Percentiles rank a stretch among this genome's conserved stretches.
phyloP scores from a whole-genome alignment of 371 early-diverging fungal genomes.

The Mucor mucedo region DNA sequence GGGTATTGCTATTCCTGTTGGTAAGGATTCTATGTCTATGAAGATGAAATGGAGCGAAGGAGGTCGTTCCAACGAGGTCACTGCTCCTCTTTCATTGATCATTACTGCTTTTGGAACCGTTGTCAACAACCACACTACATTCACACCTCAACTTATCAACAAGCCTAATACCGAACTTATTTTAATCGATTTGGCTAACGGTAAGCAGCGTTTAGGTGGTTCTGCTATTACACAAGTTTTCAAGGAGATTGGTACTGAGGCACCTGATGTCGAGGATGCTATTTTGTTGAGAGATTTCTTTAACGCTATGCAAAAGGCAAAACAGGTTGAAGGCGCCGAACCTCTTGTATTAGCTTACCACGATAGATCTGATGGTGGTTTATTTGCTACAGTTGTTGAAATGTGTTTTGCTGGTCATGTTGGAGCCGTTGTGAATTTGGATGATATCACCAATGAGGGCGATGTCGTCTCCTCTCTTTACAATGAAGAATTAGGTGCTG shows the following conservation, averaged over 20 bases:
- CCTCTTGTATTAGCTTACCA: slow-evolving; percentile 89
- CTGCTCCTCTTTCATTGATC: slow-evolving; percentile 88
- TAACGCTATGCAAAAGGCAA: slow-evolving; percentile 69
- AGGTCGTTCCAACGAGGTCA: slow-evolving; percentile 67
- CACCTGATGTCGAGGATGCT: slow-evolving; percentile 88
- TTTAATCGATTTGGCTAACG: slow-evolving; percentile 84
- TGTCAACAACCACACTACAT: slow-evolving; percentile 78
- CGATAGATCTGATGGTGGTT: slow-evolving; percentile 96
- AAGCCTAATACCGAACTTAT: slow-evolving; percentile 65
- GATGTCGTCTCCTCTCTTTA: slow-evolving; percentile 78
- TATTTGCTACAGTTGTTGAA: slow-evolving; percentile 87
- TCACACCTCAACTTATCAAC: slow-evolving; percentile 85
- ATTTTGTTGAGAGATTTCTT: slow-evolving; percentile 78
- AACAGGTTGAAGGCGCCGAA: slow-evolving; percentile 35
- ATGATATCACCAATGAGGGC: slow-evolving; percentile 44
- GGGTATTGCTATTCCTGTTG: slow-evolving; percentile 95
- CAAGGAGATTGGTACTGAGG: slow-evolving; percentile 80
- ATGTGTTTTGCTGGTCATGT: slow-evolving; percentile 96
- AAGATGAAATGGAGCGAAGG: slow-evolving; percentile 85
- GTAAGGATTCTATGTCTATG: slow-evolving; percentile 99
- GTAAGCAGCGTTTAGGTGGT: slow-evolving; percentile 90
- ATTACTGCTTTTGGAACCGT: slow-evolving; percentile 94
- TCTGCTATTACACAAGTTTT: slow-evolving; percentile 94
- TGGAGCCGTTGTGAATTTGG: slow-evolving; percentile 74
- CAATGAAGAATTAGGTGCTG: slow-evolving; percentile 96